phyloP scores from a whole-genome alignment of 495 filamentous ascomycete genomes.

The Talaromyces trachyspermus region DNA sequence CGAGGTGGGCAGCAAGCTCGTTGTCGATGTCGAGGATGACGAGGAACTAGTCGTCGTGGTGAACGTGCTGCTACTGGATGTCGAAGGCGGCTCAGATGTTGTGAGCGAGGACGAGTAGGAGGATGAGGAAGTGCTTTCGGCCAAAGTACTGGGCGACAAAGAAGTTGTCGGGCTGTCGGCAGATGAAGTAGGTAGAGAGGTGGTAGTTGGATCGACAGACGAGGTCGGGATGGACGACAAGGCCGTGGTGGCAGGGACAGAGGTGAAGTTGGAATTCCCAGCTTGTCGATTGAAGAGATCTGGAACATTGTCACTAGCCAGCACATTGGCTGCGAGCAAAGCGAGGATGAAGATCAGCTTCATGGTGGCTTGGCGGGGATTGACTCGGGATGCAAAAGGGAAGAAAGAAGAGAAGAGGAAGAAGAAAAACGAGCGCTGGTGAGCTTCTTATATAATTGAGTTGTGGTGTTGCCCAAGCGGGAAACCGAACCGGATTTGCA shows the following conservation, averaged over 20 bases:
- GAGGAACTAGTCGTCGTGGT: conserved; percentile 42
- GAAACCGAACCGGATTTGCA: background rate
- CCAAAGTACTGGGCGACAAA: conserved; percentile 31
- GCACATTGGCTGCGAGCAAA: conserved; percentile 1
- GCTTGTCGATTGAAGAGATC: background rate
- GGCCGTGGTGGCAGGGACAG: background rate
- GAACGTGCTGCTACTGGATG: conserved; percentile 28
- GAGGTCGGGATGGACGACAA: no score
- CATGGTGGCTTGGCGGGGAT: background rate
- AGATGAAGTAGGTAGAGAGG: background rate
- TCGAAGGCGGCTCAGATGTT: conserved; percentile 32
- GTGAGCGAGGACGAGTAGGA: no score
- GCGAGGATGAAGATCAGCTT: conserved; percentile 3
- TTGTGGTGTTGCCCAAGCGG: no score
- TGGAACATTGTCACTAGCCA: background rate
- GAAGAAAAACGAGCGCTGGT: background rate
- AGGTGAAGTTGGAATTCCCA: conserved; percentile 2
- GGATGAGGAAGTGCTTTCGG: conserved; percentile 41
- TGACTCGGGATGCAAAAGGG: background rate
- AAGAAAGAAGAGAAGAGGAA: background rate
- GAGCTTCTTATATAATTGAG: no score
- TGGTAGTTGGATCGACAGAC: background rate
- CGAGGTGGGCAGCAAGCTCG: conserved; percentile 44
- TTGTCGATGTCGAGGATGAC: conserved; percentile 36
- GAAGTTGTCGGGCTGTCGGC: conserved; percentile 32